Base-by-base conservation (phyloP, 208 protist species). In the Trypanosoma avium region DNA sequence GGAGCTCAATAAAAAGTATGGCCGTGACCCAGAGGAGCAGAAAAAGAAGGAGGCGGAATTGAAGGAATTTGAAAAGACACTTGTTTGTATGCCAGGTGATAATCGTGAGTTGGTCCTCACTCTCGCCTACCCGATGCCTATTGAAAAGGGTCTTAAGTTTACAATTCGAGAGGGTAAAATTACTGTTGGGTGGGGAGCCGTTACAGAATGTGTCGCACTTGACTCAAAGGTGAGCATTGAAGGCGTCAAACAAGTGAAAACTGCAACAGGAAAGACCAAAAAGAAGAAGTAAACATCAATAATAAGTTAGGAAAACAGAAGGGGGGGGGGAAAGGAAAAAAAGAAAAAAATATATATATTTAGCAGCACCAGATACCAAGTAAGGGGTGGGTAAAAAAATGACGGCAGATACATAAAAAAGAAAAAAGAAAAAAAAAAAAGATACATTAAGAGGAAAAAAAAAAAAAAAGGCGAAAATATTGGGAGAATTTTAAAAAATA, bases 31-130 rank as follows among this genome's bases (percentile, higher is more conserved):
- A 3, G 86, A 93, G 63, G 91, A 77, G 24, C 71, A 93, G 26
- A 92, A 92, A 82, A 89, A 92, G 79, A 81, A 79, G 59, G 87
- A 84, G 24, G 80, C 84, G 12, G 80, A 92, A 65, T 55, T 93
- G 60, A 90, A 86, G 61, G 86, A 93, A 60, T 73, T 85, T 59
- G 87, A 95, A 73, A 86, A 80, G 69, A 90, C 94, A 63, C 75
- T 98, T 55, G 97, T 99, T 71, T 97, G 96, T 63, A 98, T 99
- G 96, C 98, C 98, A 38, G 98, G 98, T 59, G 98, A 99, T 77
- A 99, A 98, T 73, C 80, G 90, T 13, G 94, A 98, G 77, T 59
- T 99, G 45, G 67, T 82, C 12, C 73, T 99, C 33, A 96, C 97
- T 13, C 73, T 99, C 35, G 89, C 97, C 35, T 92, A 90, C 55